Conservation (phyloP, 2,329 filamentous ascomycete species). For the Lasiodiplodia sp. region DNA sequence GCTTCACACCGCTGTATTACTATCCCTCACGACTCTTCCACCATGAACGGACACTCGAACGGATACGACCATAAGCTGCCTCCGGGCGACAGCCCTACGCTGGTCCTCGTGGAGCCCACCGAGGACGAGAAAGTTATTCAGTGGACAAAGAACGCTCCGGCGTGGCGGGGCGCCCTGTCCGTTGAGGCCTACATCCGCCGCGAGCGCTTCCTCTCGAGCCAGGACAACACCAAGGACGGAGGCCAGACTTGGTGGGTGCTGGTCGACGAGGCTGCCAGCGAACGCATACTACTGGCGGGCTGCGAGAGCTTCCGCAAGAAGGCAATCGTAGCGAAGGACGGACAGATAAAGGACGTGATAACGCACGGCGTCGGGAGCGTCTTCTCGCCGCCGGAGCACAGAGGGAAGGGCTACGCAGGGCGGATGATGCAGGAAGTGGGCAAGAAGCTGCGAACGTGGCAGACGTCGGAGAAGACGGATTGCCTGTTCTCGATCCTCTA, state of each 20-base stretch:
- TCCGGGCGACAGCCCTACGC: conserved; percentile 56
- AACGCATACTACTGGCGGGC: conserved; percentile 60
- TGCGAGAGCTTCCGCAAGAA: conserved; percentile 65
- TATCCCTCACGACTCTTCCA: neutral
- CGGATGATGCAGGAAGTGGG: conserved; percentile 76
- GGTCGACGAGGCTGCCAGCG: conserved; percentile 53
- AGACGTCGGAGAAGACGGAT: conserved; percentile 55
- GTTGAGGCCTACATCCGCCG: conserved; percentile 64
- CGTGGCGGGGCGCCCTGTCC: conserved; percentile 65
- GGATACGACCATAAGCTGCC: conserved; percentile 49
- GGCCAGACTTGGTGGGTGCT: conserved; percentile 68
- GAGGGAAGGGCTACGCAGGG: conserved; percentile 76
- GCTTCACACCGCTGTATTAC: conserved; percentile 2
- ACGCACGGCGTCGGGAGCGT: conserved; percentile 82
- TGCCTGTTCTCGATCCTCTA: conserved; percentile 76
- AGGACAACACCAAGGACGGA: conserved; percentile 62
- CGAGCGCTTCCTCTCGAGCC: conserved; percentile 60
- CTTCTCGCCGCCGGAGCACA: conserved; percentile 72
- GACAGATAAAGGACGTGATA: conserved; percentile 67
- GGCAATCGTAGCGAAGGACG: conserved; percentile 53
- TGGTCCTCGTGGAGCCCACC: conserved; percentile 63
- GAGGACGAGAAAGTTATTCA: conserved; percentile 61
- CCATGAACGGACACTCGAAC: conserved; percentile 28
- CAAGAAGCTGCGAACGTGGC: conserved; percentile 60
- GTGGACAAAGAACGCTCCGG: conserved; percentile 60